These are phyloP conservation scores for Calonectria hongkongensis DNA, from an alignment of 2,329 filamentous ascomycete genomes.

Conservation along the genomic window DNA sequence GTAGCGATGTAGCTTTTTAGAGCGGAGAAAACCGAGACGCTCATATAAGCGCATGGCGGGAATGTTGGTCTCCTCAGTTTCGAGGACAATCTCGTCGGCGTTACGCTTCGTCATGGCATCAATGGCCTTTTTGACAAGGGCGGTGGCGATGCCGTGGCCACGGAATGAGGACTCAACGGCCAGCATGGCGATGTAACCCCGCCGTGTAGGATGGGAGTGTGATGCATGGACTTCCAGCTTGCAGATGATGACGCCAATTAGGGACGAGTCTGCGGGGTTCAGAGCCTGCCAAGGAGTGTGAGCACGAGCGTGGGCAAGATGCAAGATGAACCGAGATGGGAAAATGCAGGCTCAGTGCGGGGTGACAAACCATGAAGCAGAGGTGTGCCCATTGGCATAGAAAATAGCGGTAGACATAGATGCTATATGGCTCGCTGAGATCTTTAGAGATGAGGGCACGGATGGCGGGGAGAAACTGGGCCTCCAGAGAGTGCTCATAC, in stretches of 20 bases:
- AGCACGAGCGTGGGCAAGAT: constrained; percentile 14
- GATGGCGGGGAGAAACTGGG: constrained; percentile 86
- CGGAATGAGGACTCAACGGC: constrained; percentile 89
- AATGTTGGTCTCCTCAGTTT: constrained; percentile 95
- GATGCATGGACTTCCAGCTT: constrained; percentile 94
- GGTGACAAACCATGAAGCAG: constrained; percentile 86
- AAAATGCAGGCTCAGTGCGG: constrained; percentile 25
- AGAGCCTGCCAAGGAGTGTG: constrained; percentile 68
- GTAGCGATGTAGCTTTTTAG: constrained; percentile 94
- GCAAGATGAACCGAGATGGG: background rate
- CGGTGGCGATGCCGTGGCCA: constrained; percentile 90
- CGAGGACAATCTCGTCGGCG: constrained; percentile 95
- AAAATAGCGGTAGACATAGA: constrained; percentile 99
- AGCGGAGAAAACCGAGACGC: constrained; percentile 90
- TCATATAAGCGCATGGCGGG: constrained; percentile 96
- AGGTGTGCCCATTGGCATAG: constrained; percentile 97
- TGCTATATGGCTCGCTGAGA: constrained; percentile 98
- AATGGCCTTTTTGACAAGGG: constrained; percentile 91
- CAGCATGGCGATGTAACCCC: constrained; percentile 99
- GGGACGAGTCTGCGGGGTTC: constrained; percentile 74
- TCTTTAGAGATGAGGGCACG: constrained; percentile 95
- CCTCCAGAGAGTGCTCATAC: constrained; percentile 77
- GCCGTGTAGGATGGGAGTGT: constrained; percentile 82
- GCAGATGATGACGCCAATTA: constrained; percentile 94
- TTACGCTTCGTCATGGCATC: constrained; percentile 89